Base-by-base conservation (phyloP, 2,329 filamentous ascomycete species). In the Grosmannia serpens region DNA sequence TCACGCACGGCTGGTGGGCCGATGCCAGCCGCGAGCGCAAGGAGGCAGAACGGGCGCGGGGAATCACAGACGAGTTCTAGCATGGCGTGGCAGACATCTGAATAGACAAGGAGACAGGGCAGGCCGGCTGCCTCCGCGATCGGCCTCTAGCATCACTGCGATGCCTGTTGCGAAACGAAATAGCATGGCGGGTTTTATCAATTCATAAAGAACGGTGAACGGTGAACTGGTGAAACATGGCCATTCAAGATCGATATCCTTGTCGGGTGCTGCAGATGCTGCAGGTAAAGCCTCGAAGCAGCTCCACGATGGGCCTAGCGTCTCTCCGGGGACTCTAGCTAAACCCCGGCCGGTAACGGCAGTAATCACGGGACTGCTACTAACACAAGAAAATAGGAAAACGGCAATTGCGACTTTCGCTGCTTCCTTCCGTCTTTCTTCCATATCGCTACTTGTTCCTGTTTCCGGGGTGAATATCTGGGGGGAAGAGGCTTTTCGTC, bases 1-100 rank as follows among this genome's bases (percentile, higher is more conserved):
- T 75, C 67, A 75, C 74, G 13, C 78, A 83, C 62, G 67, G 67
- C 54, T 85, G 82, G 82, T 85, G 81, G 82, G 70, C 75, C 20
- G 74, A 76, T 27, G 67, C 69, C 2, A 79, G 83, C 64, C 65
- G 68, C 27, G 71, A 76, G 62, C 62, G 64, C 46, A 63, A 61
- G 58, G 35, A 31, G 24, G 62, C 57, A 2, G 64, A 66, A 56
- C 51, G 49, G 56, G 59, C 58, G 4, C 50, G 31, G 6, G 64
- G 64, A 1, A 56, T 66, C 20, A 50, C 59, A 1, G 64, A 66
- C 24, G 61, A 52, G 49, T 62, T 53, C 38, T 65, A 58, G 24
- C 9, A 17, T 22, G 15, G 31, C 15, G 10, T n/a, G 33, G n/a
- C 1, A 15, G 20, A 52, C 17, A 46, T 22, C 17, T 17, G 27